Base-by-base conservation (phyloP, 2,329 filamentous ascomycete species). In the Beauveria sp. region DNA sequence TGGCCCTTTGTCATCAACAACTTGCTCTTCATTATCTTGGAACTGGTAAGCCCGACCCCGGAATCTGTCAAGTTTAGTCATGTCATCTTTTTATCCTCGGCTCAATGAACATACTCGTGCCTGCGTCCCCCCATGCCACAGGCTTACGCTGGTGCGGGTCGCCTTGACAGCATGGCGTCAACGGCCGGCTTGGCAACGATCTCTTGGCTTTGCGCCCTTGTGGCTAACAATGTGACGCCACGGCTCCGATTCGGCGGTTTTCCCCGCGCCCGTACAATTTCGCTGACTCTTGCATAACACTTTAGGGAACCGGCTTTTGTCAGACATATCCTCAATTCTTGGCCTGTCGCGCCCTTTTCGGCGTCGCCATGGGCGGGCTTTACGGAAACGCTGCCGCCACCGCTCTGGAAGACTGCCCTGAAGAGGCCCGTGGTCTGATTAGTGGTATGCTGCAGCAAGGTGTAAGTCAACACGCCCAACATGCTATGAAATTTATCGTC, bases 1-100 rank as follows among this genome's bases (percentile, higher is more conserved):
- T 90, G 88, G 87, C 88, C 88, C 1, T 91, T 92, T 76, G 80
- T 92, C 16, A 69, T 88, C 63, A 92, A 92, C 74, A 89, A 91
- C 73, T 64, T 90, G 24, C 77, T 93, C 22, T 85, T 93, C 63
- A 87, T 90, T 43, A 71, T 86, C 6, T 79, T 93, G 10, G 88
- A 93, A 72, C 79, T 92, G 68, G 88, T 87, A 69, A 74, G 78
- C 49, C 34, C 14, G 40, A 16, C 26, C 28, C 52, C 52, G 9
- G 8, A 31, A 26, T 28, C 20, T 20, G 28, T 38, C 31, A 24
- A 43, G 20, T 12, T 43, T 31, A 52, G 28, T 53, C 45, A 46
- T 49, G 40, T 40, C 40, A 40, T 6, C 22, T 46, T 40, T 31
- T 38, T 45, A 16, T 51, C 7, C 14, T 12, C 22, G 22, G 12